These are phyloP conservation scores for Pichia insulana DNA, from an alignment of 805 yeast genomes.

Conservation along the genomic window DNA sequence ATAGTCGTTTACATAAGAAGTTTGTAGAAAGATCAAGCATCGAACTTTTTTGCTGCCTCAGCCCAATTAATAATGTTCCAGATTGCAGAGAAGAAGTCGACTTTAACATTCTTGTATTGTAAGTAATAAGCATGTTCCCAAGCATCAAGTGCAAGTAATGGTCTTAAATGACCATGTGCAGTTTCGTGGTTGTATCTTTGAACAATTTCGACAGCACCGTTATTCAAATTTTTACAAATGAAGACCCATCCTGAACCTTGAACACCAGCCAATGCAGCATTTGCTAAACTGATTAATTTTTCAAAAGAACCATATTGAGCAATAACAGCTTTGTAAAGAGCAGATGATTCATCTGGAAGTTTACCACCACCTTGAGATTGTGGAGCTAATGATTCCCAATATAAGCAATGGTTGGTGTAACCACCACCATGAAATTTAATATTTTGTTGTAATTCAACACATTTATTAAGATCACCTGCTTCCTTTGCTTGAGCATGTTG, in stretches of 20 bases:
- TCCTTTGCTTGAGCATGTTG: conserved; percentile 58
- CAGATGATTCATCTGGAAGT: conserved; percentile 45
- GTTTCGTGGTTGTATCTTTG: conserved; percentile 85
- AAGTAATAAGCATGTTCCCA: conserved; percentile 97
- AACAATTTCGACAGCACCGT: conserved; percentile 69
- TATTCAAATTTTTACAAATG: conserved; percentile 70
- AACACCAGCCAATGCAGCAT: conserved; percentile 69
- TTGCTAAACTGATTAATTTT: conserved; percentile 52
- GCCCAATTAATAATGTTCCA: conserved; percentile 95
- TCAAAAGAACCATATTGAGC: conserved; percentile 69
- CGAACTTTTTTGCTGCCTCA: conserved; percentile 73
- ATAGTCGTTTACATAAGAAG: background rate
- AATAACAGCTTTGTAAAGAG: conserved; percentile 48
- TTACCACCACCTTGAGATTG: conserved; percentile 68
- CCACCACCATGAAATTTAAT: conserved; percentile 95
- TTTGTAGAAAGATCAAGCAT: conserved; percentile 20
- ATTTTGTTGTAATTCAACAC: conserved; percentile 58
- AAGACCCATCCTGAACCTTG: conserved; percentile 98
- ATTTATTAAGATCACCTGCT: conserved; percentile 48
- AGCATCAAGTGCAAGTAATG: conserved; percentile 84
- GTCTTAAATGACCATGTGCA: conserved; percentile 57
- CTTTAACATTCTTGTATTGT: conserved; percentile 88
- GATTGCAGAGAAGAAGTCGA: conserved; percentile 83
- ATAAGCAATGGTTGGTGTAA: conserved; percentile 72
- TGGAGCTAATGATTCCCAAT: conserved; percentile 87